phyloP scores from a whole-genome alignment of 208 protist genomes.

The Strigomonas culicis region DNA sequence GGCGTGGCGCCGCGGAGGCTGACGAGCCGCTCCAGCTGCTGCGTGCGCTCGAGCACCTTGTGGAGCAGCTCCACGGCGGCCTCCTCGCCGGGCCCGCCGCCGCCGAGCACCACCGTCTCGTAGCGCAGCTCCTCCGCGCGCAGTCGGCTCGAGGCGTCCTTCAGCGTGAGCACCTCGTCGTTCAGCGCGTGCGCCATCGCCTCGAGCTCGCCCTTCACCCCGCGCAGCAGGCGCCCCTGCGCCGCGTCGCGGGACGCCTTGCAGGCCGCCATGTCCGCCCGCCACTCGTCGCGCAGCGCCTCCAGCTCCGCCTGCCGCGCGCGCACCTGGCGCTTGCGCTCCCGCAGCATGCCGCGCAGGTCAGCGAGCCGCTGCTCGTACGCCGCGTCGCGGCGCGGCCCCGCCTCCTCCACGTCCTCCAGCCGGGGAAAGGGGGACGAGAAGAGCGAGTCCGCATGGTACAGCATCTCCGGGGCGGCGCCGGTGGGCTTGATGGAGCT shows the following conservation, averaged over 20 bases:
- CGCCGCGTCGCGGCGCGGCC: background rate
- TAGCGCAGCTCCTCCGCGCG: slow-evolving; percentile 32
- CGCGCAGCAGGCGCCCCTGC: slow-evolving; percentile 28
- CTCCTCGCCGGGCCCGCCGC: background rate
- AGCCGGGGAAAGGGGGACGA: background rate
- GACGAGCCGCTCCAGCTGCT: slow-evolving; percentile 34
- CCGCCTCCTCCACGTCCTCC: background rate
- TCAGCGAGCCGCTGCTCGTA: background rate
- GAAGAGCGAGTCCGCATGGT: background rate
- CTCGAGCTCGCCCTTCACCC: slow-evolving; percentile 51
- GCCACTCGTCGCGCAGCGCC: slow-evolving; percentile 51
- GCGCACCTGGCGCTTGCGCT: background rate
- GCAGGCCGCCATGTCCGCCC: slow-evolving; percentile 42
- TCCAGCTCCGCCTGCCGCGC: slow-evolving; percentile 11
- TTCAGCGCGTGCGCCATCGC: slow-evolving; percentile 54
- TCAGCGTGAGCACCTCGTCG: slow-evolving; percentile 36
- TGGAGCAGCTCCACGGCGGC: slow-evolving; percentile 28
- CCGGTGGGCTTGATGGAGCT: no score
- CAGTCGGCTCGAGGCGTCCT: slow-evolving; percentile 29
- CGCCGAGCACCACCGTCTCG: background rate
- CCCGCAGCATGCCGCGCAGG: background rate
- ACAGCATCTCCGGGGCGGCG: no score
- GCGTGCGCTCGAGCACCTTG: slow-evolving; percentile 31
- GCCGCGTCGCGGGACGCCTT: slow-evolving; percentile 23
- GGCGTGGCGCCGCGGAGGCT: no score